Base-by-base conservation (phyloP, 768 basidiomycete genomes). In the Phlebiopsis gigantea region DNA sequence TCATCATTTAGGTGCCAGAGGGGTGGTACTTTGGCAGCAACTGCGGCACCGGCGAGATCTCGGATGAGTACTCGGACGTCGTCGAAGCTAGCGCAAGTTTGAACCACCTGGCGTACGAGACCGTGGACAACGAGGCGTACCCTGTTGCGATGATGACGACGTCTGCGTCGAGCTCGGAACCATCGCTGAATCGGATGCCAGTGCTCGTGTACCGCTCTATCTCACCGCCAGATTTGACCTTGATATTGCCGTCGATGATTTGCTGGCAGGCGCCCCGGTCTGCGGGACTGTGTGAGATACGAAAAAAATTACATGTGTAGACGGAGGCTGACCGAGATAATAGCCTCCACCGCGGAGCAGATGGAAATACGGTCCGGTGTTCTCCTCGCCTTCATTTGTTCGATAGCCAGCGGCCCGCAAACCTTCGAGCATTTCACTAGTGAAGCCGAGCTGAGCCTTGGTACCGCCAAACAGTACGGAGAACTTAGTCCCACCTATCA, bases 241-340 rank as follows among this genome's bases (percentile, higher is more conserved):
- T 86, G 73, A 88, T 83, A 63, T 83, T 80, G 2, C 85, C 84
- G 62, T 86, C 82, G 42, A 79, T 77, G 62, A 88, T 80, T 59
- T 81, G 70, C 66, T 84, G 77, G 57, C 79, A 79, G 6, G 79
- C 81, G 26, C 85, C 84, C 15, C 79, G 77, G 59, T 84, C 83
- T 83, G 29, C 51, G 22, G 3, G 9, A 39, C 25, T 19, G 1
- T 9, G 7, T 8, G 5, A 4, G 5, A 42, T 34, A 43, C 34
- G 5, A n/a, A 24, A 30, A 14, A 15, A 53, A 7, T n/a, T n/a
- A n/a, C 19, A 10, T 4, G 46, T 15, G n/a, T 6, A 10, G 4
- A 10, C 9, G 14, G 15, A 41, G 12, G 24, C 71, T 21, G 56
- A 80, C 87, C 85, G 1, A 87, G 71, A 68, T 89, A 89, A 66